A percentile compares a stretch with the other conserved stretches of the same genome.
These are phyloP conservation scores for Elongisporangium senticosum DNA, from an alignment of 352 stramenopile genomes.

Conservation along the genomic window DNA sequence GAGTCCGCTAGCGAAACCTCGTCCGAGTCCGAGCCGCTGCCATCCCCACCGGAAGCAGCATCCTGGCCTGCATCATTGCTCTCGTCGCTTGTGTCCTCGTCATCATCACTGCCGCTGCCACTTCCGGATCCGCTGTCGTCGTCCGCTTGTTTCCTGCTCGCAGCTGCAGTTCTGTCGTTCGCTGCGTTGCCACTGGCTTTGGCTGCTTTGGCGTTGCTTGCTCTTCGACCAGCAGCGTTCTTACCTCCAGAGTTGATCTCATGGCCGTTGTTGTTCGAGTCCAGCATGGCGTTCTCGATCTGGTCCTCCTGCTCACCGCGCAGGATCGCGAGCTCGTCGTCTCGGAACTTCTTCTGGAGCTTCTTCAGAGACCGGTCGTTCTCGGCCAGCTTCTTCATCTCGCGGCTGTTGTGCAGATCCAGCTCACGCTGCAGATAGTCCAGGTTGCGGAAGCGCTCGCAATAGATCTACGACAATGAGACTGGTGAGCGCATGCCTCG, in stretches of 20 bases:
- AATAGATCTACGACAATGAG: conserved; percentile 58
- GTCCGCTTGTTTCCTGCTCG: conserved; percentile 41
- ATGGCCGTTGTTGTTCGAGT: conserved; percentile 39
- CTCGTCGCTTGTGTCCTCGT: conserved; percentile 50
- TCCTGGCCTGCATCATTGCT: conserved; percentile 19
- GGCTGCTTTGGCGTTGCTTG: conserved; percentile 30
- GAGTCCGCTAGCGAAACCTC: conserved; percentile 82
- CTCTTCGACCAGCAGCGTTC: conserved; percentile 22
- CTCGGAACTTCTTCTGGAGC: conserved; percentile 90
- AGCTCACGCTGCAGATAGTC: conserved; percentile 96
- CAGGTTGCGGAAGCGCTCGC: conserved; percentile 93
- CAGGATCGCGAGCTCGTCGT: conserved; percentile 88
- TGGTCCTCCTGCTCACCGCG: conserved; percentile 84
- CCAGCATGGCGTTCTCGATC: conserved; percentile 54
- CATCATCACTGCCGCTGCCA: conserved; percentile 28
- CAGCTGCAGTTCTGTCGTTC: conserved; percentile 32
- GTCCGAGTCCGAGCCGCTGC: conserved; percentile 58
- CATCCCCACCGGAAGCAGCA: conserved; percentile 5
- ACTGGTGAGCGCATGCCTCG: not conserved
- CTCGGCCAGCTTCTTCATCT: conserved; percentile 85
- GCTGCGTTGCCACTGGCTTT: conserved; percentile 20
- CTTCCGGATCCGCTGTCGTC: conserved; percentile 33
- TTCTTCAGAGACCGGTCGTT: conserved; percentile 89
- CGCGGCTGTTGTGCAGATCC: conserved; percentile 79
- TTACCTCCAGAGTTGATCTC: conserved; percentile 10